Conservation (phyloP, 129 eudicot species). For the Flaveria sonorensis region DNA sequence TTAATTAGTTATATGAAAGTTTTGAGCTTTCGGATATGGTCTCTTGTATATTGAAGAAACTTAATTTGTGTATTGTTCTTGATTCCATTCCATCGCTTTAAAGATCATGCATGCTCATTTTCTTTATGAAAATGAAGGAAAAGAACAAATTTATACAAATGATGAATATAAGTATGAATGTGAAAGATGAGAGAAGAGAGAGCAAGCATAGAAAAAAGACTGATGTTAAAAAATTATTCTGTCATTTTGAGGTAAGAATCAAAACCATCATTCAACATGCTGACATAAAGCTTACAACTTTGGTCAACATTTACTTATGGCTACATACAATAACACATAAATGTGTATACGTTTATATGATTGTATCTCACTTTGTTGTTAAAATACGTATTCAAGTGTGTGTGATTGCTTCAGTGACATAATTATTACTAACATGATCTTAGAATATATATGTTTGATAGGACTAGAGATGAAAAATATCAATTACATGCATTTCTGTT, state of each 20-base stretch:
- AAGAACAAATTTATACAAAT: neutral
- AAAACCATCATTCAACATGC: conserved; percentile 24
- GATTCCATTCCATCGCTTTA: neutral
- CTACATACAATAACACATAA: neutral
- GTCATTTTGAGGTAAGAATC: conserved; percentile 29
- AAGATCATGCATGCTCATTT: neutral
- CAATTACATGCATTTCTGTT: no score
- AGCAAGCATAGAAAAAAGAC: conserved; percentile 14
- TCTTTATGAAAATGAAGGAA: neutral
- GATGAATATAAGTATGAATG: conserved; percentile 4
- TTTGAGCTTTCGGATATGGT: neutral
- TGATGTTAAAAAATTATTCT: conserved; percentile 25
- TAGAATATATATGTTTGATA: no score
- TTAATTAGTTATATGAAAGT: neutral
- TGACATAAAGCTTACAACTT: conserved; percentile 20
- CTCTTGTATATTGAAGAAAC: neutral
- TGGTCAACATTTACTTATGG: conserved; percentile 8
- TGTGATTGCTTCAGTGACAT: no score
- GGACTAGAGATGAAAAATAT: no score
- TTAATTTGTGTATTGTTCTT: neutral
- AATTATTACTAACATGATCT: no score
- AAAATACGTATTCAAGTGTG: neutral
- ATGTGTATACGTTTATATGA: neutral
- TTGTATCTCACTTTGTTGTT: neutral
- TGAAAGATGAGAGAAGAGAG: neutral